Evolutionary conservation across 2,329 filamentous ascomycete species (phyloP).

Genomic region (Pseudocercospora musae): DNA sequence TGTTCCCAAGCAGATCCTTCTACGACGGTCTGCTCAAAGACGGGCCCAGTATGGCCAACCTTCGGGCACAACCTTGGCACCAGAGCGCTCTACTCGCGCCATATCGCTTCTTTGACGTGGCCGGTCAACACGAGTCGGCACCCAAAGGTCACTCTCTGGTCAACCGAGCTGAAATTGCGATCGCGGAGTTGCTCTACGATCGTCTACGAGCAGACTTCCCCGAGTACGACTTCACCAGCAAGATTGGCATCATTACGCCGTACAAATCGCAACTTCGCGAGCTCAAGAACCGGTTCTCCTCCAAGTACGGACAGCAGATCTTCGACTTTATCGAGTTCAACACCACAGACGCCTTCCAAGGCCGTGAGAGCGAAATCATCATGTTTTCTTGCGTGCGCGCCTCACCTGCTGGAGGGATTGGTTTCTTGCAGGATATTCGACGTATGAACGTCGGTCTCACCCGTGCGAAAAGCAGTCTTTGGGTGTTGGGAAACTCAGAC

Average conservation of each 20-base stretch:
- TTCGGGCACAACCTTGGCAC: conserved; percentile 84
- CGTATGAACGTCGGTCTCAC: conserved; percentile 99
- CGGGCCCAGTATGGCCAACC: conserved; percentile 67
- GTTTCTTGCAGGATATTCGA: conserved; percentile 96
- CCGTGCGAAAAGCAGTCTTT: conserved; percentile 91
- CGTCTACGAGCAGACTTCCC: conserved; percentile 71
- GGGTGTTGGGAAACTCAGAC: conserved; percentile 90
- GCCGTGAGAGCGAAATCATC: conserved; percentile 93
- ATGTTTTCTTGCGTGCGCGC: conserved; percentile 98
- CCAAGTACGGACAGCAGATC: conserved; percentile 70
- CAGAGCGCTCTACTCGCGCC: conserved; percentile 75
- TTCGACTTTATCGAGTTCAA: conserved; percentile 89
- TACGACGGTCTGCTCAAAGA: conserved; percentile 87
- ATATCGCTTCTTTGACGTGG: conserved; percentile 95
- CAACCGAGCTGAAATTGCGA: conserved; percentile 81
- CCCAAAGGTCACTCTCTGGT: conserved; percentile 82
- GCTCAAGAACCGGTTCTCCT: conserved; percentile 70
- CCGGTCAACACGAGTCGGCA: conserved; percentile 80
- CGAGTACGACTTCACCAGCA: conserved; percentile 53
- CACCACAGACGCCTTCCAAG: conserved; percentile 96
- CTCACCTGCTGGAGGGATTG: conserved; percentile 86
- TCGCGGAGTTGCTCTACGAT: conserved; percentile 80
- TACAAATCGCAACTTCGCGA: conserved; percentile 91
- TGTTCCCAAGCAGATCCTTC: conserved; percentile 85
- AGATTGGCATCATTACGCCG: conserved; percentile 95